Conservation (phyloP, 164 flowering plant species). For the Aristolochia fimbriata region DNA sequence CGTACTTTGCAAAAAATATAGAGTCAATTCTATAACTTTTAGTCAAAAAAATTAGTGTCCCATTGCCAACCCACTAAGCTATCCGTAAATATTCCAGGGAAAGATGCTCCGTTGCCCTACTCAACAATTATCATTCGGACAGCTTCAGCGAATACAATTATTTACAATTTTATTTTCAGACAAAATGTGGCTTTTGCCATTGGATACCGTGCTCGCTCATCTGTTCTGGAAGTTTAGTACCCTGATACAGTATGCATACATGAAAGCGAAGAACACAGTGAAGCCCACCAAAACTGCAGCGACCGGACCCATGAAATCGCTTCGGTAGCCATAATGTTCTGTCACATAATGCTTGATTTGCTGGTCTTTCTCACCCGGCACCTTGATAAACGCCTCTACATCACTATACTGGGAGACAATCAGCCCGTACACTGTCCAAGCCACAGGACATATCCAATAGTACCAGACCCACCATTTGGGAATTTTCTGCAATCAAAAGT, state of each 20-base stretch:
- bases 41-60: too few relatives aligned
- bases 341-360: slow-evolving; percentile 34
- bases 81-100: too few relatives aligned
- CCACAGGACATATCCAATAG: slow-evolving; percentile 82
- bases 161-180: too few relatives aligned
- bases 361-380: slow-evolving; percentile 24
- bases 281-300: slow-evolving; percentile 72
- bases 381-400: slow-evolving; percentile 22
- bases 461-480: slow-evolving; percentile 98
- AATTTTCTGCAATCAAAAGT: slow-evolving; percentile 36
- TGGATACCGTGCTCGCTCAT: slow-evolving; percentile 6
- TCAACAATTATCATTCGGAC: too few relatives aligned
- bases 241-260: slow-evolving; percentile 62
- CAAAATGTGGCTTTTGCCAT: too few relatives aligned
- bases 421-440: slow-evolving; percentile 84
- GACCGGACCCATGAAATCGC: slow-evolving; percentile 63
- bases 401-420: slow-evolving; percentile 78
- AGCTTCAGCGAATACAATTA: too few relatives aligned
- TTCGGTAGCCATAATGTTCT: slow-evolving; percentile 45
- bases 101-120: too few relatives aligned
- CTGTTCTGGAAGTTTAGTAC: slow-evolving; percentile 73
- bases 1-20: too few relatives aligned
- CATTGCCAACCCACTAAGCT: too few relatives aligned
- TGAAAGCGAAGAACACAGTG: slow-evolving; percentile 58
- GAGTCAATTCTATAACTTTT: too few relatives aligned